phyloP scores from a whole-genome alignment of 768 basidiomycete species.

The Tulasnella sp. region DNA sequence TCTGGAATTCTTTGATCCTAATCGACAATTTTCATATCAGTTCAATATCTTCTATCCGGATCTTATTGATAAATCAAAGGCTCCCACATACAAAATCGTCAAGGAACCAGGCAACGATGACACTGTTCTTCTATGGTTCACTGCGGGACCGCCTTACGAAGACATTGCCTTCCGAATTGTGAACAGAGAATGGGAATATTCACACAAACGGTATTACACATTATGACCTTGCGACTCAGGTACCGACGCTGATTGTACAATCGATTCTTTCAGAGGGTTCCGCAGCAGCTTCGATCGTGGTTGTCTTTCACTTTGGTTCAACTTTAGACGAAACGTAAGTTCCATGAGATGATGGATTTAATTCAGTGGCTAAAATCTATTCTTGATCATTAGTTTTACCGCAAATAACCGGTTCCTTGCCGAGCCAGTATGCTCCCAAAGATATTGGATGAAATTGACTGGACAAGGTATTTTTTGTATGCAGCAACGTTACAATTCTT shows the following conservation, averaged over 20 bases:
- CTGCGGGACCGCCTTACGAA: slow-evolving; percentile 94
- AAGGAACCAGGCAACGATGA: slow-evolving; percentile 92
- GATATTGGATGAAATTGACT: too few relatives aligned
- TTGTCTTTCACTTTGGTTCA: slow-evolving; percentile 91
- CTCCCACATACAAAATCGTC: slow-evolving; percentile 91
- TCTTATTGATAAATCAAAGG: slow-evolving; percentile 94
- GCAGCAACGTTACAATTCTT: too few relatives aligned
- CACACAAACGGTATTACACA: slow-evolving; percentile 68
- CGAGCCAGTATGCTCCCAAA: too few relatives aligned
- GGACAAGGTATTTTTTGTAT: too few relatives aligned
- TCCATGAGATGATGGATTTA: slow-evolving; percentile 10
- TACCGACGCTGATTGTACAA: slow-evolving; percentile 13
- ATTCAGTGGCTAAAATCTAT: slow-evolving; percentile 19
- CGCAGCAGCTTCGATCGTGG: slow-evolving; percentile 94
- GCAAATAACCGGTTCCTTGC: slow-evolving; percentile 44
- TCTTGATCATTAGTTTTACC: slow-evolving; percentile 49
- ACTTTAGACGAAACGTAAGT: slow-evolving; percentile 85
- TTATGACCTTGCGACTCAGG: neutral
- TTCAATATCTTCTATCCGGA: slow-evolving; percentile 99
- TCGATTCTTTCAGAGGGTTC: slow-evolving; percentile 55
- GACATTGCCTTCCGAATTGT: slow-evolving; percentile 98
- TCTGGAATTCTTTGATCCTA: slow-evolving; percentile 17
- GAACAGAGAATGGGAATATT: slow-evolving; percentile 96
- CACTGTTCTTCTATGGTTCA: slow-evolving; percentile 85
- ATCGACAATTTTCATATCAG: slow-evolving; percentile 28